Percentiles rank a stretch among this genome's conserved stretches.
These are phyloP conservation scores for Graphiopsis chlorocephala DNA, from an alignment of 2,329 filamentous ascomycete species.

Conservation along the genomic window DNA sequence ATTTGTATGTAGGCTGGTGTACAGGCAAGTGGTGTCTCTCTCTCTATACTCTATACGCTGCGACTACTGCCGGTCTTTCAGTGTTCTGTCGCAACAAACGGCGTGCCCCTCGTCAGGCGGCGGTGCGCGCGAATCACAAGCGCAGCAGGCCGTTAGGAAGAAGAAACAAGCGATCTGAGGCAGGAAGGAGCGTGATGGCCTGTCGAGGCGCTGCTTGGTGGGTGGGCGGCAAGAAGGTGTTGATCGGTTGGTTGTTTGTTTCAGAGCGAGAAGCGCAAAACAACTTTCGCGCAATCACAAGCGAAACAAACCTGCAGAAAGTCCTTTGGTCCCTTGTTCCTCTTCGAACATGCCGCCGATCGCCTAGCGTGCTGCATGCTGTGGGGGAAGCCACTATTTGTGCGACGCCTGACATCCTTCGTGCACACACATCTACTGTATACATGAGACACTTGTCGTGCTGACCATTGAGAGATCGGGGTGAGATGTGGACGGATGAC, in stretches of 20 bases:
- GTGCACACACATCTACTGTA: background rate
- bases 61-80: background rate
- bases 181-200: conserved; percentile 4
- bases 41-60: background rate
- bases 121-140: background rate
- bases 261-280: background rate
- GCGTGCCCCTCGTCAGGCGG: conserved; percentile 9
- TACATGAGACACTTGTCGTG: background rate
- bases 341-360: background rate
- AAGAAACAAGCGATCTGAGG: conserved; percentile 2
- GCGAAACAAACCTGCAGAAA: conserved; percentile 5
- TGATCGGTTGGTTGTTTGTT: conserved; percentile 1
- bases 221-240: background rate
- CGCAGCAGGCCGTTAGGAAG: background rate
- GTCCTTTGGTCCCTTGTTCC: background rate
- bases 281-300: background rate
- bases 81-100: conserved; percentile 7
- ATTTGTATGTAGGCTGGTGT: conserved; percentile 6
- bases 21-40: background rate
- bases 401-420: background rate
- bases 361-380: background rate
- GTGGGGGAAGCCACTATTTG: background rate
- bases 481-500: conserved; percentile 1
- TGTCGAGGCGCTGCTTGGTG: background rate
- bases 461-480: background rate